Base-by-base conservation (phyloP, 345 rosid genomes). In the Gossypium thurberi region DNA sequence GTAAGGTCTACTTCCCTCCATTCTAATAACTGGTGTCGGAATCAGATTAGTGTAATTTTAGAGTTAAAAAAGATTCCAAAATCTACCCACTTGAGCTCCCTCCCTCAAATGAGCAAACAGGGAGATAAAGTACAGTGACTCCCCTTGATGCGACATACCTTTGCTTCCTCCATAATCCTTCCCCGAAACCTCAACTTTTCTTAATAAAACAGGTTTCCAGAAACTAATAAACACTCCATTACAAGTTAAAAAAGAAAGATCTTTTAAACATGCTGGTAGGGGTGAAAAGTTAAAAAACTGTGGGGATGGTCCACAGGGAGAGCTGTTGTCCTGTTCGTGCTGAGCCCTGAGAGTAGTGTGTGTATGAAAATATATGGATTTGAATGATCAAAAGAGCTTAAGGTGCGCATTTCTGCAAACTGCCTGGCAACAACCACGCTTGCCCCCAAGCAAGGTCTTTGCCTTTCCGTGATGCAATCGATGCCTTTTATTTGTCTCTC, bases 361-460 rank as follows among this genome's bases (percentile, higher is more conserved):
- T 33, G 40, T 33, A 47, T 47, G 13, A 47, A 47, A 47, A 47
- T 56, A 21, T 56, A 71, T 42, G 26, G n/a, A 53, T 52, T 28
- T 9, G 44, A 10, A 17, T 21, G 10, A 18, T 8, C 12, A 55
- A 70, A 69, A 25, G 40, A 50, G 25, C 43, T 10, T 15, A 51
- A 55, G 23, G 84, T 76, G 80, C 69, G 70, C 70, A 72, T 62
- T 62, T 80, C 82, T 76, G 85, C 74, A 76, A 23, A 56, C 72
- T 62, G 75, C 70, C 72, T 83, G 82, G 82, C 87, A 84, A 63
- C 23, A 50, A 79, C 89, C 90, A 84, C 87, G 90, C 88, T 86
- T 87, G 8, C 57, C 83, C 86, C 86, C 83, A 82, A 87, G 87
- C 80, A 81, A 82, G 70, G 82, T 81, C 79, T 85, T 83, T 83